These are phyloP conservation scores for Rhizopus sp. DNA, from an alignment of 371 early-diverging fungal genomes.

Conservation along the genomic window DNA sequence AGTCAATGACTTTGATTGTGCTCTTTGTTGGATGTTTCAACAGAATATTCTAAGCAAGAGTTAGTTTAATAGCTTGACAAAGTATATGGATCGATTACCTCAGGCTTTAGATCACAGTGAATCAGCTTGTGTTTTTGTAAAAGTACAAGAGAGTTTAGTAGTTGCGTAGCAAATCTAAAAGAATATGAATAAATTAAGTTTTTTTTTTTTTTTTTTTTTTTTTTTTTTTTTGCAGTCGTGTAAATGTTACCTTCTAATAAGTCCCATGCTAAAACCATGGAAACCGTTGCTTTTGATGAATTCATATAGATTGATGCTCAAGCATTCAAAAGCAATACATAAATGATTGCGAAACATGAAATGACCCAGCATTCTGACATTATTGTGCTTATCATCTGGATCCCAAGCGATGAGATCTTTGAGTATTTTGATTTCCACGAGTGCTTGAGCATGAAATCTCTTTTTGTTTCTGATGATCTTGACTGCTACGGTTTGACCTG, in stretches of 20 bases:
- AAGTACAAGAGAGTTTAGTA: slow-evolving; percentile 72
- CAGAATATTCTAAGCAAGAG: slow-evolving; percentile 57
- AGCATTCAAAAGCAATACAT: slow-evolving; percentile 89
- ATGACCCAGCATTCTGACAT: slow-evolving; percentile 79
- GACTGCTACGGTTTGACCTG: slow-evolving; percentile 77
- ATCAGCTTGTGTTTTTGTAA: slow-evolving; percentile 69
- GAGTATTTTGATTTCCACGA: slow-evolving; percentile 84
- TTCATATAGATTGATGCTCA: slow-evolving; percentile 90
- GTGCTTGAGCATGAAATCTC: slow-evolving; percentile 85
- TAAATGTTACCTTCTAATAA: slow-evolving; percentile 53
- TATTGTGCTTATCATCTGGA: slow-evolving; percentile 61
- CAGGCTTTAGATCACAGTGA: slow-evolving; percentile 94
- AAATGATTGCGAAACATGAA: slow-evolving; percentile 88
- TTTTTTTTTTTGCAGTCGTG: neutral
- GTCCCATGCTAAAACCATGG: slow-evolving; percentile 71
- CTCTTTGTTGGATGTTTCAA: slow-evolving; percentile 56
- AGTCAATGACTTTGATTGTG: slow-evolving; percentile 91
- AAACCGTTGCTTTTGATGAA: slow-evolving; percentile 84
- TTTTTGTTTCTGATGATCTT: slow-evolving; percentile 91
- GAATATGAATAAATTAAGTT: neutral
- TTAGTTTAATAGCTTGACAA: neutral
- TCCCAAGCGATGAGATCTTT: slow-evolving; percentile 67
- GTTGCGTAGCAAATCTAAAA: slow-evolving; percentile 65
- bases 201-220: neutral
- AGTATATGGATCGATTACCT: slow-evolving; percentile 34